Evolutionary conservation across 2,329 filamentous ascomycete species (phyloP).

Genomic region (Capronia americana): DNA sequence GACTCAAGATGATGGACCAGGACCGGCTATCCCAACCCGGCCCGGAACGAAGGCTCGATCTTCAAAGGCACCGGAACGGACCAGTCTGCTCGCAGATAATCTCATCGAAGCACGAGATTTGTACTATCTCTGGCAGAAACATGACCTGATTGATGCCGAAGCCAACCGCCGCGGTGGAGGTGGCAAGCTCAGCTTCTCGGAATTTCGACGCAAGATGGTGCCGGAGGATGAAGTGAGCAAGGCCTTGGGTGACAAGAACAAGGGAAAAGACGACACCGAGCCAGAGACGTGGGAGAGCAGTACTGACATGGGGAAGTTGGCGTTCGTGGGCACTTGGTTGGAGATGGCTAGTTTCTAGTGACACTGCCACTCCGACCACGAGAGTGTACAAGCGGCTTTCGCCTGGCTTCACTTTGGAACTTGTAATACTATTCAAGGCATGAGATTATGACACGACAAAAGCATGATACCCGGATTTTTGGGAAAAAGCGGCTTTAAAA

Average conservation of each 20-base stretch:
- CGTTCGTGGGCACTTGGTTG: slow-evolving; percentile 87
- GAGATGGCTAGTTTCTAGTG: slow-evolving; percentile 69
- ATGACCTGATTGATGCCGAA: slow-evolving; percentile 72
- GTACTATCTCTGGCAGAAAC: slow-evolving; percentile 51
- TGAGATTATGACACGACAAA: not conserved
- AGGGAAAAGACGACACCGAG: slow-evolving; percentile 18
- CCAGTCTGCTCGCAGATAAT: slow-evolving; percentile 22
- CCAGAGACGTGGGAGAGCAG: slow-evolving; percentile 36
- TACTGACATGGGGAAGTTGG: slow-evolving; percentile 37
- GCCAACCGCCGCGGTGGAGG: slow-evolving; percentile 74
- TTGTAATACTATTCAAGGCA: not conserved
- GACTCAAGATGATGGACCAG: not conserved
- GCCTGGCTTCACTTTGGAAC: not conserved
- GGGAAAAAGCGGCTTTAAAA: not conserved
- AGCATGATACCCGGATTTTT: not conserved
- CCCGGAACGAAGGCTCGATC: not conserved
- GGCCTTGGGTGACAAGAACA: slow-evolving; percentile 16
- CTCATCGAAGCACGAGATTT: slow-evolving; percentile 12
- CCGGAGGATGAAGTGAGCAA: slow-evolving; percentile 50
- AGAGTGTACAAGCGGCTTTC: not conserved
- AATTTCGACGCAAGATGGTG: slow-evolving; percentile 79
- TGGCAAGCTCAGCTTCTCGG: slow-evolving; percentile 76
- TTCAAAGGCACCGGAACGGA: not conserved
- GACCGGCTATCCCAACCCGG: not conserved
- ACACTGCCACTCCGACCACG: not conserved